These are phyloP conservation scores for Colletotrichum neosansevieriae DNA, from an alignment of 2,329 filamentous ascomycete genomes.

Conservation along the genomic window DNA sequence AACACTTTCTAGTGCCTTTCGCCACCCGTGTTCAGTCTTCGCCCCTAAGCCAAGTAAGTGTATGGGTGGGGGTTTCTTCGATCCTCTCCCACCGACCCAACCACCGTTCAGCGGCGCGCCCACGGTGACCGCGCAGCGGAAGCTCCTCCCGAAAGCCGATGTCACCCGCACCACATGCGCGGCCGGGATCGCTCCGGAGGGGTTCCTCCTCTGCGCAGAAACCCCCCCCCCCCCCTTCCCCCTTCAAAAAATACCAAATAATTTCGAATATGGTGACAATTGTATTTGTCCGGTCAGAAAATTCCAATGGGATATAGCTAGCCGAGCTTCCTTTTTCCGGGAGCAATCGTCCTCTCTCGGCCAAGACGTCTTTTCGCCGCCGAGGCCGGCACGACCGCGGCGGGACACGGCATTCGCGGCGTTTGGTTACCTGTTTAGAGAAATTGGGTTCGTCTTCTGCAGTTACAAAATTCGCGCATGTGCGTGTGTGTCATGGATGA, in stretches of 20 bases:
- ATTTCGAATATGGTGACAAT: no score
- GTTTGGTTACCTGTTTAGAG: neutral
- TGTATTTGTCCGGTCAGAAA: no score
- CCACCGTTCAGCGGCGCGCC: neutral
- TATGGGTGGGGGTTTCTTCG: neutral
- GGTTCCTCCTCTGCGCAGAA: no score
- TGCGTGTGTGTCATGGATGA: no score
- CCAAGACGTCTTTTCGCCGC: slow-evolving; percentile 1
- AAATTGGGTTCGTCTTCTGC: slow-evolving; percentile 1
- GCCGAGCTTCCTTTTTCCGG: neutral
- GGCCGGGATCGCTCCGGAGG: slow-evolving; percentile 18
- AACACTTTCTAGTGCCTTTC: no score
- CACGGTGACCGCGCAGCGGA: neutral
- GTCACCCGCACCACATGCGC: slow-evolving; percentile 24
- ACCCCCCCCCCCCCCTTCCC: no score
- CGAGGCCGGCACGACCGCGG: neutral
- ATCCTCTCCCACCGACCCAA: neutral
- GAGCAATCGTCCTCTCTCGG: neutral
- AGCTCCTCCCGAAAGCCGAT: slow-evolving; percentile 33
- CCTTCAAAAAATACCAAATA: no score
- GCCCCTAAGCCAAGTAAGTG: neutral
- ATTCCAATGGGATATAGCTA: no score
- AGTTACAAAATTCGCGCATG: slow-evolving; percentile 5
- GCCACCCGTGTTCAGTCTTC: slow-evolving; percentile 1
- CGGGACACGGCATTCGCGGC: neutral